Conservation (phyloP, 2,329 filamentous ascomycete species). For the Cordyceps militaris region DNA sequence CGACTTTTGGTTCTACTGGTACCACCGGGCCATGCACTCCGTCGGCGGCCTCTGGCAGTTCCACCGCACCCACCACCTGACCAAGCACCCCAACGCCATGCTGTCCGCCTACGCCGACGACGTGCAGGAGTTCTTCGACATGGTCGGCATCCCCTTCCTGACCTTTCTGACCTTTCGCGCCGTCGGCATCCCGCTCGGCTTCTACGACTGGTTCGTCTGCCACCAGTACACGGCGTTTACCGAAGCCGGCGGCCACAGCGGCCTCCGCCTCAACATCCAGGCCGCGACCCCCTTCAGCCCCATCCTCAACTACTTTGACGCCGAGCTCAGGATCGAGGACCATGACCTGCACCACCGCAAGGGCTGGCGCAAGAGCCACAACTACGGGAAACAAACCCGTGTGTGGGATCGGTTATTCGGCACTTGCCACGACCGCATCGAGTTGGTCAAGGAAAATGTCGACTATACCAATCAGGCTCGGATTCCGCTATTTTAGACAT, state of each 20-base stretch:
- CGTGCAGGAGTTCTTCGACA: conserved; percentile 34
- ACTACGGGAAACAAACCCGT: conserved; percentile 31
- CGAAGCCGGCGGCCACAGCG: conserved; percentile 30
- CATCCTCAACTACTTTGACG: conserved; percentile 25
- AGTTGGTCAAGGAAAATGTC: conserved; percentile 23
- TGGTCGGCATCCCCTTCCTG: conserved; percentile 31
- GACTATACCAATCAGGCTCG: conserved; percentile 22
- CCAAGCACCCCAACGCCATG: conserved; percentile 36
- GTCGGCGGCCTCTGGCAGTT: conserved; percentile 31
- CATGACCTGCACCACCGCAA: conserved; percentile 18
- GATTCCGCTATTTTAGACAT: conserved; percentile 4
- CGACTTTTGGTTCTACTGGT: conserved; percentile 32
- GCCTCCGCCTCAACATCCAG: conserved; percentile 28
- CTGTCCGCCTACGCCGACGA: conserved; percentile 32
- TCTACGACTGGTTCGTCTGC: conserved; percentile 40
- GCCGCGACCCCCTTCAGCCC: conserved; percentile 26
- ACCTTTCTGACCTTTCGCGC: conserved; percentile 28
- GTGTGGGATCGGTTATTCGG: conserved; percentile 30
- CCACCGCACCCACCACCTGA: conserved; percentile 36
- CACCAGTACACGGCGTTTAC: conserved; percentile 34
- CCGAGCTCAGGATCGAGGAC: conserved; percentile 34
- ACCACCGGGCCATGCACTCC: conserved; percentile 35
- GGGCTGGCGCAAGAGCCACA: conserved; percentile 28
- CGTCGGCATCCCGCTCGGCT: conserved; percentile 32
- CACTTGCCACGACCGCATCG: conserved; percentile 28